Evolutionary conservation across 176 grass and related monocot species (phyloP), one percentile per base, ranked within the genome.

Genomic region (Phoenix roebelenii): DNA sequence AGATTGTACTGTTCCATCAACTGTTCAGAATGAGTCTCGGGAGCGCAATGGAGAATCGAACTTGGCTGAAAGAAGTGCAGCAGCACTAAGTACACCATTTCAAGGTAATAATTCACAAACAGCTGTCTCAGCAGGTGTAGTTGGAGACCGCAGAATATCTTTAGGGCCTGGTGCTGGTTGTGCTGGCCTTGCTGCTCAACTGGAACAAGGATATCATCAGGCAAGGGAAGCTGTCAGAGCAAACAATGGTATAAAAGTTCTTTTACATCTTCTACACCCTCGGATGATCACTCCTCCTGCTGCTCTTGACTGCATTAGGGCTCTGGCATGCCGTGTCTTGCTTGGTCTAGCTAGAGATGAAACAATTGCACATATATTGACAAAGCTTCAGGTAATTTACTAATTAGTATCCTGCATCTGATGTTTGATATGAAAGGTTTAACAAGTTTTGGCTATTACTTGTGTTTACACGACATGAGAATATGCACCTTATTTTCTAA

Each of bases 201-300:
- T 98, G 78, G 93, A 98, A 87, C 93, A 92, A 72, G 87, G 70
- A 26, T 98, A 98, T 72, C 87, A 76, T 61, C 93, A 98, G 72
- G 93, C 93, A 65, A 76, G 93, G 61, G 93, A 92, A 83, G 81
- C 85, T 69, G 84, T 98, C 22, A 82, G 93, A 85, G 72, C 93
- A 20, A 92, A 98, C 65, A 98, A 92, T 65, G 93, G 93, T 57
- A 98, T 98, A 78, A 98, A 98, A 58, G 80, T 98, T 74, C 78
- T 98, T 60, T 78, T 98, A 55, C 88, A 92, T 78, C 85, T 98
- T 81, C 81, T 98, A 16, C 72, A 81, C 57, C 79, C 88, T 72
- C 71, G 87, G 26, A 88, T 98, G 93, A 89, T 92, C 63, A 92
- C 87, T 32, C 93, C 85, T 67, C 83, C 87, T 60, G 79, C 77